phyloP scores from a whole-genome alignment of 768 basidiomycete species.

The Boletus vermiculosoides region DNA sequence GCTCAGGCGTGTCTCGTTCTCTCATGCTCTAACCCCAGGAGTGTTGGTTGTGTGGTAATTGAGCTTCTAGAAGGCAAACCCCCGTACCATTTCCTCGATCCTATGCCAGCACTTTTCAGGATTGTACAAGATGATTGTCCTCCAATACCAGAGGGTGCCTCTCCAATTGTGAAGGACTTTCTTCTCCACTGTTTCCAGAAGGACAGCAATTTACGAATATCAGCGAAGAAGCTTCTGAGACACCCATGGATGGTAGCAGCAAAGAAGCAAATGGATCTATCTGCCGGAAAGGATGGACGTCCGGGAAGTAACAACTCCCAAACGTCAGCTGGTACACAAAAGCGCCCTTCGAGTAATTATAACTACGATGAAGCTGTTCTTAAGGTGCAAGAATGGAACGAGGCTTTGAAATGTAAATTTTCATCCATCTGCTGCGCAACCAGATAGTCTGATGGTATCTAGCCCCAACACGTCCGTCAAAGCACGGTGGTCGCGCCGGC shows the following conservation, averaged over 20 bases:
- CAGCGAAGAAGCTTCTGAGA: conserved; percentile 85
- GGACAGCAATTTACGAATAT: conserved; percentile 90
- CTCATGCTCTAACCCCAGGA: conserved; percentile 40
- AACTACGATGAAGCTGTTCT: conserved; percentile 93
- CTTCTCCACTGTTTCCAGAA: conserved; percentile 98
- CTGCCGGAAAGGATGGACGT: conserved; percentile 29
- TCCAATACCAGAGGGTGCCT: conserved; percentile 93
- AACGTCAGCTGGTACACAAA: conserved; percentile 35
- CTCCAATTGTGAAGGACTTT: conserved; percentile 95
- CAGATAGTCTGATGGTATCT: conserved; percentile 6
- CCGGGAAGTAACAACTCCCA: conserved; percentile 35
- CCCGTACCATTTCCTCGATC: conserved; percentile 92
- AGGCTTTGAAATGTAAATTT: conserved; percentile 80
- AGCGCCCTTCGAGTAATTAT: conserved; percentile 69
- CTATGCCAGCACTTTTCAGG: conserved; percentile 97
- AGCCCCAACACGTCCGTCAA: conserved; percentile 77
- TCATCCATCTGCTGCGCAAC: conserved; percentile 15
- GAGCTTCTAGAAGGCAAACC: conserved; percentile 88
- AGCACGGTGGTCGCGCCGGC: conserved; percentile 50
- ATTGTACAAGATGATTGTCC: conserved; percentile 99
- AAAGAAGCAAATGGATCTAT: conserved; percentile 62
- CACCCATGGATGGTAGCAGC: conserved; percentile 97
- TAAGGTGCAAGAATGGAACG: conserved; percentile 98
- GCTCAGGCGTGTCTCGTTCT: not conserved
- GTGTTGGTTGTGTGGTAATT: conserved; percentile 96